Conservation (phyloP, 139 green algal genomes). For the Chlorella sp. region DNA sequence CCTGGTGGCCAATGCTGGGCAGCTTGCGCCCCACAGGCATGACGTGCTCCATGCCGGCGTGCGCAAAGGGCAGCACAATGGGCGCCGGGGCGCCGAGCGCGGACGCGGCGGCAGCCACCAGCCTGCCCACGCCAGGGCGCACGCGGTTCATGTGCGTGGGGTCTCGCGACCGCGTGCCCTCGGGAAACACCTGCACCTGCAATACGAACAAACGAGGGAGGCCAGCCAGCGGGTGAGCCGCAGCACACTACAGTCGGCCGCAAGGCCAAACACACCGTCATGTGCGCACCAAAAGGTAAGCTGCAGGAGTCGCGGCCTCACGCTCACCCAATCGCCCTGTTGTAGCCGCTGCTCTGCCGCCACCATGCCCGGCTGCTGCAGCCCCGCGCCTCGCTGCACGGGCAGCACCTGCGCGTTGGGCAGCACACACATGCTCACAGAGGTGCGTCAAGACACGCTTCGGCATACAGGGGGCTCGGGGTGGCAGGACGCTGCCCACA, state of each 20-base stretch:
- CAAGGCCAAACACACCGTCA: too few species aligned
- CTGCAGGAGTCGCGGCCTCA: not conserved
- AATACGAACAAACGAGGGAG: too few species aligned
- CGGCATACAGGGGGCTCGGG: too few species aligned
- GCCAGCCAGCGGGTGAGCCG: too few species aligned
- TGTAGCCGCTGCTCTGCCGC: constrained; percentile 53
- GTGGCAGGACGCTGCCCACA: too few species aligned
- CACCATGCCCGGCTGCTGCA: constrained; percentile 72
- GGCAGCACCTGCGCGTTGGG: too few species aligned
- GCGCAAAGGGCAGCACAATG: constrained; percentile 59
- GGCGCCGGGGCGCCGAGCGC: not conserved
- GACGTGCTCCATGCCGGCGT: constrained; percentile 77
- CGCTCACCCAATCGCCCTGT: constrained; percentile 72
- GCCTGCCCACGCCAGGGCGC: constrained; percentile 66
- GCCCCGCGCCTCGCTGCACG: constrained; percentile 73
- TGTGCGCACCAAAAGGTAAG: not conserved
- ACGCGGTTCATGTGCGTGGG: constrained; percentile 44
- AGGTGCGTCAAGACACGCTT: too few species aligned
- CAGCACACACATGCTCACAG: too few species aligned
- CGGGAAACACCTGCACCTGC: constrained; percentile 87
- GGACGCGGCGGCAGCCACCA: constrained; percentile 43
- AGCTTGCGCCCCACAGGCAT: constrained; percentile 59
- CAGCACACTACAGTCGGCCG: too few species aligned
- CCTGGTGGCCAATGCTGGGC: constrained; percentile 21
- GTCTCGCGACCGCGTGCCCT: constrained; percentile 72